Evolutionary conservation across 2,329 filamentous ascomycete species (phyloP).

Genomic region (Verticillium longisporum): DNA sequence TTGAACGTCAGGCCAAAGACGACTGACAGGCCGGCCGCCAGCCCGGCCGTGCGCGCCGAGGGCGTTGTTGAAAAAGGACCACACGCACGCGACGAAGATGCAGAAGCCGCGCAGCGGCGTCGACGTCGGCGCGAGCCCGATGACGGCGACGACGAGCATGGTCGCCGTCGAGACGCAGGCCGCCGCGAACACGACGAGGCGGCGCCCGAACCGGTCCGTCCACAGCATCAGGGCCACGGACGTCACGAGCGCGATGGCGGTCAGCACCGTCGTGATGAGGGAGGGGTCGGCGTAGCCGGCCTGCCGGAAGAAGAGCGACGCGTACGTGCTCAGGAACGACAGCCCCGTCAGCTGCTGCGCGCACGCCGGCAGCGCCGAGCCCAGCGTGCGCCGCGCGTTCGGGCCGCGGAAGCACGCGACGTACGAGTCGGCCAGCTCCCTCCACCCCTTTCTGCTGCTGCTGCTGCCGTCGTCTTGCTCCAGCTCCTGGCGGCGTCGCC

Average conservation of each 20-base stretch:
- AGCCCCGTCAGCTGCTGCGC: constrained; percentile 16
- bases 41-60: constrained; percentile 21
- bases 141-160: constrained; percentile 12
- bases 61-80: constrained; percentile 11
- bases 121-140: constrained; percentile 9
- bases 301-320: constrained; percentile 25
- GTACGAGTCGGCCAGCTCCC: constrained; percentile 14
- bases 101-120: constrained; percentile 10
- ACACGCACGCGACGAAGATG: constrained; percentile 15
- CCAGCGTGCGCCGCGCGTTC: constrained; percentile 21
- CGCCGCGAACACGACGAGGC: constrained; percentile 10
- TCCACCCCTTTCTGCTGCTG: constrained; percentile 15
- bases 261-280: constrained; percentile 14
- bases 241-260: constrained; percentile 12
- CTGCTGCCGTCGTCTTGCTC: not conserved
- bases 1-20: constrained; percentile 14
- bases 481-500: constrained; percentile 12
- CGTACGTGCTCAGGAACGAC: constrained; percentile 14
- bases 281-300: constrained; percentile 19
- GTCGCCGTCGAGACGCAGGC: constrained; percentile 4
- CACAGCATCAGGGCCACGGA: constrained; percentile 9
- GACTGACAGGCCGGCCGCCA: constrained; percentile 18
- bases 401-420: constrained; percentile 16
- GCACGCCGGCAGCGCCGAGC: constrained; percentile 19
- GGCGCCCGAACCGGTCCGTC: constrained; percentile 13